Conservation (phyloP, 768 basidiomycete species). For the Rubroboletus satanas region DNA sequence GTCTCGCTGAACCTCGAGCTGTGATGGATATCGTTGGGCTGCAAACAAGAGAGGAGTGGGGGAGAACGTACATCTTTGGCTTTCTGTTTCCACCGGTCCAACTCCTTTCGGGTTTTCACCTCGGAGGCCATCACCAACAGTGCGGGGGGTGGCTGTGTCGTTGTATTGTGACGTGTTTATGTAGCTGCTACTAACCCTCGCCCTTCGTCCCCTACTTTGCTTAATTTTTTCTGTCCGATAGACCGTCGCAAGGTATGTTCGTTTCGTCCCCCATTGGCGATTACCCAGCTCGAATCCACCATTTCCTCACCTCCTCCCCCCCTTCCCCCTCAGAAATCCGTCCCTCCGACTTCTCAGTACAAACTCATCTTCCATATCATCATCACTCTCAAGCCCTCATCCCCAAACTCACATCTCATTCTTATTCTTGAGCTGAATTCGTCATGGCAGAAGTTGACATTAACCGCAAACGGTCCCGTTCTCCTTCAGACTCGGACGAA, state of each 20-base stretch:
- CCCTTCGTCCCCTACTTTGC: neutral
- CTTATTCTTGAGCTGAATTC: constrained; percentile 49
- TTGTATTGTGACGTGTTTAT: constrained; percentile 18
- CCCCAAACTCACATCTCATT: constrained; percentile 37
- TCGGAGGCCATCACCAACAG: constrained; percentile 1
- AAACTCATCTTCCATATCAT: constrained; percentile 33
- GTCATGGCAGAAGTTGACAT: constrained; percentile 85
- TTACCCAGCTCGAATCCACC: constrained; percentile 56
- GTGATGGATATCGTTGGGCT: neutral
- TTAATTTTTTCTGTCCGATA: neutral
- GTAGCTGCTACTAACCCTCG: constrained; percentile 8
- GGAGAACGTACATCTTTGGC: constrained; percentile 20
- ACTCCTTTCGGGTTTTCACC: constrained; percentile 17
- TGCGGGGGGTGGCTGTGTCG: constrained; percentile 19
- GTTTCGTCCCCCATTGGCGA: constrained; percentile 29
- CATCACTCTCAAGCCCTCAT: constrained; percentile 46
- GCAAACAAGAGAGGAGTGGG: neutral
- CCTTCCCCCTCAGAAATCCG: constrained; percentile 50
- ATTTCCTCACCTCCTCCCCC: constrained; percentile 50
- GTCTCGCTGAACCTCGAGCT: constrained; percentile 41
- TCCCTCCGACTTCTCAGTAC: constrained; percentile 37
- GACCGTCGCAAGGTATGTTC: constrained; percentile 33
- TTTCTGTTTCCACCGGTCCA: constrained; percentile 32
- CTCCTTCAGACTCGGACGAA: constrained; percentile 76
- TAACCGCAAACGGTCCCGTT: constrained; percentile 83